Conservation (phyloP, 257 asterid genomes). For the Lithospermum erythrorhizon region DNA sequence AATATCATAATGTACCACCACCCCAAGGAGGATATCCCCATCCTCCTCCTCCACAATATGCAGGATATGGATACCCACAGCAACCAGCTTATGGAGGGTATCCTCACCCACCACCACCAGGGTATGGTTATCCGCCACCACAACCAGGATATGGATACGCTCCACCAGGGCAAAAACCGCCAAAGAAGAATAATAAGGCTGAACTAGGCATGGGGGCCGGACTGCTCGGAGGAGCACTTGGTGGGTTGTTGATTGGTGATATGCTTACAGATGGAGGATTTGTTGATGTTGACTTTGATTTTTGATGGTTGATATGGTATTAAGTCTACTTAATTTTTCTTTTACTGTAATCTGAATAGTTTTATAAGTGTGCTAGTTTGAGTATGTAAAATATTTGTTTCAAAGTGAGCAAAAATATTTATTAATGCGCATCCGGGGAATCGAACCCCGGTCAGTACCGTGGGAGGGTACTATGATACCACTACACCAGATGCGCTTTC, state of each 20-base stretch:
- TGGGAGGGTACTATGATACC: slow-evolving; percentile 99
- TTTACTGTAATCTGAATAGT: not conserved
- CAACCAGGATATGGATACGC: slow-evolving; percentile 54
- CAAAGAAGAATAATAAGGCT: slow-evolving; percentile 45
- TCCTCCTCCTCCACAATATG: slow-evolving; percentile 15
- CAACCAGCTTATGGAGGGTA: slow-evolving; percentile 22
- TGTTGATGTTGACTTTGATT: slow-evolving; percentile 38
- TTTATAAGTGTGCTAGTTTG: not conserved
- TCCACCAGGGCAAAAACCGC: slow-evolving; percentile 31
- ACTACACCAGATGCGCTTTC: slow-evolving; percentile 26
- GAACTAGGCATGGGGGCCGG: slow-evolving; percentile 71
- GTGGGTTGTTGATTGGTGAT: slow-evolving; percentile 68
- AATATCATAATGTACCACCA: slow-evolving; percentile 9
- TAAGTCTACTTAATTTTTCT: too few relatives aligned
- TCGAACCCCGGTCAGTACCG: slow-evolving; percentile 99
- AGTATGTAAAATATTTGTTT: not conserved
- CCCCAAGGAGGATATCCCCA: slow-evolving; percentile 34
- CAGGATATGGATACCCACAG: slow-evolving; percentile 41
- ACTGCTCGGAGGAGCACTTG: slow-evolving; percentile 67
- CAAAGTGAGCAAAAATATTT: too few relatives aligned
- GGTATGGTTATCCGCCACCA: slow-evolving; percentile 27
- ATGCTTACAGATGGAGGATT: slow-evolving; percentile 43
- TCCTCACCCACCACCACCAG: slow-evolving; percentile 24
- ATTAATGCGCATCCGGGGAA: slow-evolving; percentile 99
- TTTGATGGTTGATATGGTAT: slow-evolving; percentile 11